Percentiles rank a stretch among this genome's conserved stretches.
phyloP scores from a whole-genome alignment of 2,329 filamentous ascomycete species.

The Ascocoryne sarcoides region DNA sequence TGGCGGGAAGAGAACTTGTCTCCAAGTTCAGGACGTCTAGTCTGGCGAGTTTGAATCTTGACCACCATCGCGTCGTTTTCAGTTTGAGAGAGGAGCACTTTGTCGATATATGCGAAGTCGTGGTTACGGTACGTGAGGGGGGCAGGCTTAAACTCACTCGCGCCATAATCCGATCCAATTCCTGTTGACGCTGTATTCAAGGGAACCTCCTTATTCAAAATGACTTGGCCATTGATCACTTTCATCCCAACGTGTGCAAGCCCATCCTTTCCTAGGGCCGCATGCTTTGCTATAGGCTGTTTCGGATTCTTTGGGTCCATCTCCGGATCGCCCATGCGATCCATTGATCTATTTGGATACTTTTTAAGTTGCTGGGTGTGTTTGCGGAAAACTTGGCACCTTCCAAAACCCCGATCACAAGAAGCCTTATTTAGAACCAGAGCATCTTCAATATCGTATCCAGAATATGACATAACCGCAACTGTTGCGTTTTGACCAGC shows the following conservation, averaged over 20 bases:
- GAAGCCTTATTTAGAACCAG: constrained; percentile 95
- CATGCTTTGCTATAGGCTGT: constrained; percentile 58
- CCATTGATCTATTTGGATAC: constrained; percentile 72
- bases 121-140: constrained; percentile 72
- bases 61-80: constrained; percentile 79
- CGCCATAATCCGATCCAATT: constrained; percentile 57
- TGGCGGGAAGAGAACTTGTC: constrained; percentile 99
- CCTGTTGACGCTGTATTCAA: constrained; percentile 66
- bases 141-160: constrained; percentile 55
- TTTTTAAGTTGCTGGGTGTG: constrained; percentile 78
- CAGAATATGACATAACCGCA: constrained; percentile 98
- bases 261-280: constrained; percentile 74
- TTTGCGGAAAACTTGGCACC: constrained; percentile 97
- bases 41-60: constrained; percentile 95
- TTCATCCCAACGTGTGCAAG: constrained; percentile 78
- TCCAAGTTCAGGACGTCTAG: constrained; percentile 84
- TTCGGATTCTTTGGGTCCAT: constrained; percentile 44
- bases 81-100: constrained; percentile 86
- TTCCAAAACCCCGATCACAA: constrained; percentile 86
- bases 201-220: constrained; percentile 84
- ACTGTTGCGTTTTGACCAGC: constrained; percentile 96
- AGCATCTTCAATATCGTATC: constrained; percentile 98
- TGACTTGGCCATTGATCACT: constrained; percentile 71
- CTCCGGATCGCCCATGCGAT: constrained; percentile 55
- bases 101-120: constrained; percentile 86